Base-by-base conservation (phyloP, 495 filamentous ascomycete species). In the Talaromyces thailandensis region DNA sequence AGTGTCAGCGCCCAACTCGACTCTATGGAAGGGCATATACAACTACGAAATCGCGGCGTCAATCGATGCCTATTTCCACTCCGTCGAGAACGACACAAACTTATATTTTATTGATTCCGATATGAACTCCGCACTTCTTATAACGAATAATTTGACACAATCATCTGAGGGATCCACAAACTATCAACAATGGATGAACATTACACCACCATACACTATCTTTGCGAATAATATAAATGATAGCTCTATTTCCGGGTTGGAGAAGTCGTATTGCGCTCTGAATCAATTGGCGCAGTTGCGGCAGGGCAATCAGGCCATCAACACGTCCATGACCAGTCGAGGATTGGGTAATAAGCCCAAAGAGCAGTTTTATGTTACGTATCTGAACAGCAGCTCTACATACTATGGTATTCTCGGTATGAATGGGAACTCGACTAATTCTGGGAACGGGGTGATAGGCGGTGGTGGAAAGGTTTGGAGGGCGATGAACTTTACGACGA, bases 1-100 rank as follows among this genome's bases (percentile, higher is more conserved):
- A 2, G 79, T 99, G 1, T 77, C 79, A 28, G 92, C 91, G 3
- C 87, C 88, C 0, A 77, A 83, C 23, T 73, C 84, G 5, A 78
- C 84, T 1, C 66, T 71, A 6, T 90, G 83, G 63, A 70, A 71
- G 0, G 86, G 86, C 8, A 71, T 68, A 2, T 98, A 89, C 72
- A 88, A 84, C 62, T 93, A 91, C 67, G 77, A 93, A 65, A 74
- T 99, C 5, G 89, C 90, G 2, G 87, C 85, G n/a, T 97, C 94
- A 6, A 87, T 87, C 43, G 88, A 95, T 64, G 80, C 66, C 0
- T 85, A 76, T 55, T 96, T 90, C 71, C 87, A 91, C 69, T 86
- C 82, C 60, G 71, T 80, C 45, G 69, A 77, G 1, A 53, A 73
- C 8, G 69, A 69, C 2, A 67, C 77, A 0, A 82, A 87, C 60